A percentile compares a stretch with the other conserved stretches of the same genome.
Conservation (phyloP, 2,329 filamentous ascomycete genomes). For the Aspergillus unguis region DNA sequence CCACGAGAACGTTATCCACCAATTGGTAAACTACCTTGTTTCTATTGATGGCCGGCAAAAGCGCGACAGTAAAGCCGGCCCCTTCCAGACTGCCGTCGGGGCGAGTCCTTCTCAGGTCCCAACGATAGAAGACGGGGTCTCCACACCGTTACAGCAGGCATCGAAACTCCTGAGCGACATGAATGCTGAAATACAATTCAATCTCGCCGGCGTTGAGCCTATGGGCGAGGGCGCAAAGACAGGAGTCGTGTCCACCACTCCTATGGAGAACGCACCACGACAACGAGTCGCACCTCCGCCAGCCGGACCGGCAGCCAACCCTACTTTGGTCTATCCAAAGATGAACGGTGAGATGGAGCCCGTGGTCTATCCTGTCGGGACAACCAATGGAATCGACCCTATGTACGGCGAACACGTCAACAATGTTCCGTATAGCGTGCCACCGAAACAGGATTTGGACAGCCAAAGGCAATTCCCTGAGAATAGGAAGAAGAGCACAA, state of each 20-base stretch:
- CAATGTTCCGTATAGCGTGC: slow-evolving; percentile 84
- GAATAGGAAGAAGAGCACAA: slow-evolving; percentile 58
- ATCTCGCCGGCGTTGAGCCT: slow-evolving; percentile 61
- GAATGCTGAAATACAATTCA: slow-evolving; percentile 63
- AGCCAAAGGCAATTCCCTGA: slow-evolving; percentile 50
- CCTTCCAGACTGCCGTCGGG: slow-evolving; percentile 42
- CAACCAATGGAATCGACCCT: slow-evolving; percentile 88
- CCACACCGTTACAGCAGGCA: slow-evolving; percentile 66
- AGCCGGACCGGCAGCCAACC: slow-evolving; percentile 47
- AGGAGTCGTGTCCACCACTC: slow-evolving; percentile 55
- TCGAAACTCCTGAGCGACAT: slow-evolving; percentile 64
- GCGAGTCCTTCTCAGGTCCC: slow-evolving; percentile 46
- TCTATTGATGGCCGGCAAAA: slow-evolving; percentile 62
- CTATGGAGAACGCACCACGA: slow-evolving; percentile 50
- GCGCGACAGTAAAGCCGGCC: slow-evolving; percentile 54
- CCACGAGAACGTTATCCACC: slow-evolving; percentile 68
- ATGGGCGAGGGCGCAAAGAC: slow-evolving; percentile 59
- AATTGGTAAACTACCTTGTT: slow-evolving; percentile 66
- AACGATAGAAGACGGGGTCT: slow-evolving; percentile 58
- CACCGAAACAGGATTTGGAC: slow-evolving; percentile 58
- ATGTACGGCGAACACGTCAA: slow-evolving; percentile 92
- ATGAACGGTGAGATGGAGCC: slow-evolving; percentile 59
- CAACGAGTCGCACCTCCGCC: slow-evolving; percentile 44
- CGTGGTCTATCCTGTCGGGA: slow-evolving; percentile 86
- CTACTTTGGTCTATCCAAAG: slow-evolving; percentile 50